Conservation (phyloP, 2,329 filamentous ascomycete genomes). For the Colletotrichum orbiculare region DNA sequence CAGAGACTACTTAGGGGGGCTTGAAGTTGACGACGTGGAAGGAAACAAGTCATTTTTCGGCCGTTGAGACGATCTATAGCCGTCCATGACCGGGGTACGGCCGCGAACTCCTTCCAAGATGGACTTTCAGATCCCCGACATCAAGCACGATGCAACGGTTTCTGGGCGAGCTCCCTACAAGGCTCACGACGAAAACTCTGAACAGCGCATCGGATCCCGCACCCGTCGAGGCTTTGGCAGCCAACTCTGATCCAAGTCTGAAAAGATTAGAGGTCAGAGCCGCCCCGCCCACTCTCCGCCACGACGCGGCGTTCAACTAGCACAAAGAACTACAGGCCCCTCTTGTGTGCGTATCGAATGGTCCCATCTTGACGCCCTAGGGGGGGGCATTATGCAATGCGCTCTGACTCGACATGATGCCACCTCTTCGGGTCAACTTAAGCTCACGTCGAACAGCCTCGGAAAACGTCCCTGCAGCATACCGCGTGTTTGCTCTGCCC, state of each 20-base stretch:
- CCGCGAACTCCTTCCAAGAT: no score
- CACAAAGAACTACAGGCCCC: not conserved
- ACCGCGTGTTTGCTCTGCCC: not conserved
- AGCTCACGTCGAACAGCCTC: no score
- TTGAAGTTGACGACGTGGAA: no score
- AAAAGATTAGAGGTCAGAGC: not conserved
- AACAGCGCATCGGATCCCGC: constrained; percentile 3
- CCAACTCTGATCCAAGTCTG: not conserved
- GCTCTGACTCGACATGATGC: constrained; percentile 13
- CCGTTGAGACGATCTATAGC: no score
- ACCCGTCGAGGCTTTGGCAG: not conserved
- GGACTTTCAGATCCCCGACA: no score
- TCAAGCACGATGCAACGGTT: no score
- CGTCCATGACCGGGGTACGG: no score
- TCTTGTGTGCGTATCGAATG: constrained; percentile 1
- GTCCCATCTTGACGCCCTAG: not conserved
- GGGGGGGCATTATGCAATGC: no score
- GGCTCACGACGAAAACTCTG: not conserved
- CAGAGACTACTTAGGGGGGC: no score
- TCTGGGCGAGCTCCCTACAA: not conserved
- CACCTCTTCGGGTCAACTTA: not conserved
- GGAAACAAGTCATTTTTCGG: no score
- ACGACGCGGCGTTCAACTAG: not conserved
- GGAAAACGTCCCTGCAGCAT: not conserved
- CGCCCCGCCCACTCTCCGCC: constrained; percentile 2